phyloP scores from a whole-genome alignment of 306 rosid genomes.

The Canavalia gladiata region DNA sequence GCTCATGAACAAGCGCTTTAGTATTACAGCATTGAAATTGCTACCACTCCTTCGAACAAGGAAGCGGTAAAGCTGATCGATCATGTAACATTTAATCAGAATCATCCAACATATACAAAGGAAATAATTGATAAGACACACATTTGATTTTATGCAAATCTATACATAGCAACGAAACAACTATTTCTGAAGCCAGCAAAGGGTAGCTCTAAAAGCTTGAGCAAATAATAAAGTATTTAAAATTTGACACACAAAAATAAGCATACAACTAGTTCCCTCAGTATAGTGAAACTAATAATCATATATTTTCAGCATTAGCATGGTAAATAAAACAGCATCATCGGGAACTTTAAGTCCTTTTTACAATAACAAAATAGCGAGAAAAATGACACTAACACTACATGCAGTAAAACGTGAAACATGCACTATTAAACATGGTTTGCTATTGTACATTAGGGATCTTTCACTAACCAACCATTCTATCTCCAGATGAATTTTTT shows the following conservation, averaged over 20 bases:
- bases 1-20: conserved; percentile 86
- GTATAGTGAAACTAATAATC: conserved; percentile 51
- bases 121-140: background rate
- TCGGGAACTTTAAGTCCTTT: conserved; percentile 35
- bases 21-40: conserved; percentile 74
- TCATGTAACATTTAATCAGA: conserved; percentile 41
- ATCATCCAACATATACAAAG: background rate
- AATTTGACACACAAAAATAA: background rate
- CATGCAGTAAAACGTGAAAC: background rate
- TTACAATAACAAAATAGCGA: background rate
- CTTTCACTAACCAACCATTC: background rate
- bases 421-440: too few relatives aligned
- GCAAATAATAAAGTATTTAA: background rate
- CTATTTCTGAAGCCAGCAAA: background rate
- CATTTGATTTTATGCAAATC: background rate
- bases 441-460: background rate
- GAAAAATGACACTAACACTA: background rate
- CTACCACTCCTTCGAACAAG: conserved; percentile 80
- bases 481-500: background rate
- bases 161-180: background rate
- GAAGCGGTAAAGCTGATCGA: conserved; percentile 77
- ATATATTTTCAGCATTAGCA: conserved; percentile 79
- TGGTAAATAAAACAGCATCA: conserved; percentile 59
- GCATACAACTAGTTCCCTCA: conserved; percentile 63
- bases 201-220: background rate